These are phyloP conservation scores for Coffea canephora DNA, from an alignment of 257 asterid genomes.

Conservation along the genomic window DNA sequence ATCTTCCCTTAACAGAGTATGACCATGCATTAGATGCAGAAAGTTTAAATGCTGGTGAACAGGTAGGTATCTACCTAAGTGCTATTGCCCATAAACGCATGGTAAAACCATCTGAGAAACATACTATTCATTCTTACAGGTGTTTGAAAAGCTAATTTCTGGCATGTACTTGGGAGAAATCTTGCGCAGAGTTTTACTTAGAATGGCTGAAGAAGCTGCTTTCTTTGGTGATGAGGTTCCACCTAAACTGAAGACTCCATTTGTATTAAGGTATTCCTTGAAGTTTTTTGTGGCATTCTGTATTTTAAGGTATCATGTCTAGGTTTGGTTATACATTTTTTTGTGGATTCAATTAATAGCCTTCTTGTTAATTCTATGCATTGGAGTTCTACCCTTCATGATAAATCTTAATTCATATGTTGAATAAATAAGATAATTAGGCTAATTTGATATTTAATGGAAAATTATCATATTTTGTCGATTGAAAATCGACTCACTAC, in stretches of 20 bases:
- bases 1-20: conserved; percentile 79
- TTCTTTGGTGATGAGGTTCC: conserved; percentile 86
- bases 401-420: neutral
- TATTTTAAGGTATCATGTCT: neutral
- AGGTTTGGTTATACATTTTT: neutral
- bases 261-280: conserved; percentile 51
- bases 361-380: neutral
- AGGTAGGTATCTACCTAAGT: conserved; percentile 34
- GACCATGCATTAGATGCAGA: conserved; percentile 68
- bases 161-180: conserved; percentile 97
- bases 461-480: too few species aligned
- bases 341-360: neutral
- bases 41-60: conserved; percentile 87
- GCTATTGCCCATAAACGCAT: too few species aligned
- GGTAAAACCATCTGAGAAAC: neutral
- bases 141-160: conserved; percentile 76
- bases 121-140: conserved; percentile 33
- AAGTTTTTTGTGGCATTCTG: neutral
- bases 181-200: conserved; percentile 64
- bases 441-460: neutral
- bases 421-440: neutral
- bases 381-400: neutral
- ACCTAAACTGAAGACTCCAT: conserved; percentile 53
- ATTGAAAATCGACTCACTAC: neutral
- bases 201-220: conserved; percentile 75